Evolutionary conservation across 345 rosid genomes (phyloP), one percentile per base, ranked within the genome.

Genomic region (Fremontodendron californicum): DNA sequence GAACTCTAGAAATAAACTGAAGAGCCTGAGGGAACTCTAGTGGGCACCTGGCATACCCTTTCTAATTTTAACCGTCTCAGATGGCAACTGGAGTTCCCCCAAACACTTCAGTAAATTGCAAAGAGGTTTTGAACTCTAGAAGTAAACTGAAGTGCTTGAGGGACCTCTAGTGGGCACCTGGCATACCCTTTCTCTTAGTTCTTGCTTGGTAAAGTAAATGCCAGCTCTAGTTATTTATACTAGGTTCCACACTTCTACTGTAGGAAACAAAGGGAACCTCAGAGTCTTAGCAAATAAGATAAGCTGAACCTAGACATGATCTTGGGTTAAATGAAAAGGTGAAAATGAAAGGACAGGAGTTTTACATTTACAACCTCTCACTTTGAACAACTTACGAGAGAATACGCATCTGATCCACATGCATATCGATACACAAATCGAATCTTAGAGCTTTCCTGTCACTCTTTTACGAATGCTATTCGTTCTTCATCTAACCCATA

Each of bases 91-190:
- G 31, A 73, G 76, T 73, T 37, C 76, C 49, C 37, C 64, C 33
- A 73, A 73, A 73, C 48, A 72, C 75, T 52, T 52, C 75, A 52
- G 75, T 35, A 35, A 21, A 60, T 15, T 2, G 16, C 13, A 27
- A 25, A 74, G 55, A 42, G 23, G 9, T 11, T 61, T 39, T 42
- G 10, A 75, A 18, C 55, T 9, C 60, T 6, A 46, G 45, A 63
- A 19, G 19, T 18, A 40, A 61, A 61, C 29, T 62, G 70, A 73
- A 73, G 40, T 57, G 51, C 52, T 51, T 23, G 52, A 25, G 65
- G 76, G 66, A 73, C 57, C 76, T 55, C 66, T 23, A 23, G 66
- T 57, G 76, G 76, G 25, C 66, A 73, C 66, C 76, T 37, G 19
- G 23, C 35, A 55, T 25, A 55, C 33, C 52, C 37, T 57, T 35